These are phyloP conservation scores for Chrysophaeum taylorii DNA, from an alignment of 352 stramenopile species.

Conservation along the genomic window DNA sequence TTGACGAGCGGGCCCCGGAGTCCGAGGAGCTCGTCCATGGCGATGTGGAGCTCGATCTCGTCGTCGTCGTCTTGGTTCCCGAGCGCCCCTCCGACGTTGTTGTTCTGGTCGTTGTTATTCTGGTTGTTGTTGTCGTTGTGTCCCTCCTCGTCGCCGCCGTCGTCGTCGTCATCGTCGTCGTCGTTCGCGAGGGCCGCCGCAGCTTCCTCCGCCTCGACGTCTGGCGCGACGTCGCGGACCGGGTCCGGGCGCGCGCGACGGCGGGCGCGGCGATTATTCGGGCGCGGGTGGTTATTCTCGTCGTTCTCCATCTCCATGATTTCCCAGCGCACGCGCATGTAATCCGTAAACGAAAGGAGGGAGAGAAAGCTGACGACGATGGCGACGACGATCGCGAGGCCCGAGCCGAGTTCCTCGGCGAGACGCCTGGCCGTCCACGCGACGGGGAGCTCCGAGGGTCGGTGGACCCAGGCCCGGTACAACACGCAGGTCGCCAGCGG, in stretches of 20 bases:
- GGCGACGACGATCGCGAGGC: conserved; percentile 64
- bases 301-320: background rate
- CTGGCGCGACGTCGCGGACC: background rate
- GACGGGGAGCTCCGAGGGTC: conserved; percentile 67
- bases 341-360: conserved; percentile 81
- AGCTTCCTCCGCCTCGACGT: background rate
- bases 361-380: conserved; percentile 81
- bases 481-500: conserved; percentile 66
- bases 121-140: too few relatives aligned
- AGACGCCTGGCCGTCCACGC: conserved; percentile 50
- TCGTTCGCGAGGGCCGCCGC: background rate
- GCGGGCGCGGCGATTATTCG: background rate
- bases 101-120: conserved; percentile 3
- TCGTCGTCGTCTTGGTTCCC: conserved; percentile 73
- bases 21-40: conserved; percentile 91
- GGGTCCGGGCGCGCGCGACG: background rate
- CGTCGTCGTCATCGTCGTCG: conserved; percentile 15
- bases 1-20: conserved; percentile 80
- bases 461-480: conserved; percentile 75
- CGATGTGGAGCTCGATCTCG: conserved; percentile 84
- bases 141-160: conserved; percentile 16
- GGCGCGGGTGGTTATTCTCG: too few relatives aligned
- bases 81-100: conserved; percentile 12
- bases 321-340: conserved; percentile 14
- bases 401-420: conserved; percentile 56